Conservation (phyloP, 345 rosid species). For the Barbarea vulgaris region DNA sequence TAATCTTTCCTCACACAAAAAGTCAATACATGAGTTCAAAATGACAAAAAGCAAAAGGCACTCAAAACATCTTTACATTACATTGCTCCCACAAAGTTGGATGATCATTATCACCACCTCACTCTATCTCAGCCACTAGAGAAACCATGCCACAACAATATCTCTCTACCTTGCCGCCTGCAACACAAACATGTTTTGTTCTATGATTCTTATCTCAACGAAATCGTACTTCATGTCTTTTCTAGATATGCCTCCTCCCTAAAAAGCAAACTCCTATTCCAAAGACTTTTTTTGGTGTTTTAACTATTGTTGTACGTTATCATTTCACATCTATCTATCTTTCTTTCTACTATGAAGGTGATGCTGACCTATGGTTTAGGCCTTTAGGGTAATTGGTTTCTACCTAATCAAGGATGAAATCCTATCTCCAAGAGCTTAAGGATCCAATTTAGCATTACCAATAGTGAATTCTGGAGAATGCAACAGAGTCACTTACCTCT, state of each 20-base stretch:
- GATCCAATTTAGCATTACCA: neutral
- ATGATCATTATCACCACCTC: neutral
- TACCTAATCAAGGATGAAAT: constrained; percentile 10
- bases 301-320: neutral
- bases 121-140: neutral
- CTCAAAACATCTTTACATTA: constrained; percentile 15
- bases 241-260: neutral
- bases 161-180: constrained; percentile 56
- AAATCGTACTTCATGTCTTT: neutral
- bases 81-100: constrained; percentile 9
- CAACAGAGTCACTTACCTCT: constrained; percentile 57
- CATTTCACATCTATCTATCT: neutral
- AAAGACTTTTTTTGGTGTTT: neutral
- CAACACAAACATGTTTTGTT: constrained; percentile 26
- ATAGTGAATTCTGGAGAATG: constrained; percentile 1
- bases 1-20: neutral
- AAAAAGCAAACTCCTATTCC: neutral
- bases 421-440: neutral
- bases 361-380: neutral
- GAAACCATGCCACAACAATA: neutral
- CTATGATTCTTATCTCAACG: neutral
- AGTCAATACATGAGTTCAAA: neutral
- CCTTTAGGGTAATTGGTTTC: neutral
- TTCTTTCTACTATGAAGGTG: neutral
- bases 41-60: neutral